Base-by-base conservation (phyloP, 148 eudicot genomes). In the Chenopodium berlandieri region DNA sequence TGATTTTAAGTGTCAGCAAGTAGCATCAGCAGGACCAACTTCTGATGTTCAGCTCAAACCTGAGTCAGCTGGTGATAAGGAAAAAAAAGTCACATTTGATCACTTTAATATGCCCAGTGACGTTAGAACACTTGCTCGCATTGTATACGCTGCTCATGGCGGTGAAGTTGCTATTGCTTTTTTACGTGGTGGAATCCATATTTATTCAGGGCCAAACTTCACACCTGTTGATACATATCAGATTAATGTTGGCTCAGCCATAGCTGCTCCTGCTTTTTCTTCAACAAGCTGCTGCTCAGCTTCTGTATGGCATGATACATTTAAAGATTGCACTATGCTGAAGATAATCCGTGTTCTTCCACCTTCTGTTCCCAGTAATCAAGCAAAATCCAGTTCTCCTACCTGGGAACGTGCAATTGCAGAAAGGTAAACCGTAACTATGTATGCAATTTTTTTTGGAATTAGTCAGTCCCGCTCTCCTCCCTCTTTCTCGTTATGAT, bases 351-450 rank as follows among this genome's bases (percentile, higher is more conserved):
- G 99, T 70, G 99, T 96, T 79, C 91, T 96, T 79, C 99, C 99
- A 75, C 94, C 98, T 80, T 92, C 95, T 81, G 88, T 88, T 85
- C 88, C 92, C 67, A 89, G 88, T 50, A 90, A 82, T 86, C 95
- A 91, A 84, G 93, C 88, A 56, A 96, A 96, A 90, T 88, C 89
- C 16, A 91, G 89, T 81, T 87, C 97, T 75, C 86, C 92, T 82
- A 88, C 84, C n/a, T 96, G 98, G 99, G 99, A 96, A 85, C 95
- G 97, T 74, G 99, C 99, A 78, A 94, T 96, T 83, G 99, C 99
- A 56, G 99, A 96, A 88, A 94, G 99, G 99, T 92, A 87, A 32
- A 30, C 56, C 6, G 8, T 40, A 40, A 40, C 44, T 9, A 54
- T n/a, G 14, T 65, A 16, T 56, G 32, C 9, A 7, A 14, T 25